Conservation (phyloP, 345 rosid genomes). For the Salix exigua region DNA sequence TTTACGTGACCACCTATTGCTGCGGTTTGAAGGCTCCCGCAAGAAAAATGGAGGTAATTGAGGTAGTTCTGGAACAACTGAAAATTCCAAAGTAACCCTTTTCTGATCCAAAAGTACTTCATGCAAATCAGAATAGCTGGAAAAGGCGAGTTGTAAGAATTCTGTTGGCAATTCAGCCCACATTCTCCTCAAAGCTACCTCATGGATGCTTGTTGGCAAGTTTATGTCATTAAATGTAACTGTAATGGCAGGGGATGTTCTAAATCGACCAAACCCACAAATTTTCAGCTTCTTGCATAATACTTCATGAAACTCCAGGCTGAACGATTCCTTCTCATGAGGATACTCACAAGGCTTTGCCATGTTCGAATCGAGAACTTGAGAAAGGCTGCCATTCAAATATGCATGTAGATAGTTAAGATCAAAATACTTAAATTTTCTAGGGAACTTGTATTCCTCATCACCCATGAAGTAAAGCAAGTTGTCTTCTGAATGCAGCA, state of each 20-base stretch:
- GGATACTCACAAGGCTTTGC: constrained; percentile 17
- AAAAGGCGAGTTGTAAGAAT: constrained; percentile 57
- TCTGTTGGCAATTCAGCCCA: constrained; percentile 62
- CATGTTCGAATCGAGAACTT: constrained; percentile 36
- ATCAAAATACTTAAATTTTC: constrained; percentile 43
- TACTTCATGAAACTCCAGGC: constrained; percentile 37
- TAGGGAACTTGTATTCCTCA: constrained; percentile 40
- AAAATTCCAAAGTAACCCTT: constrained; percentile 51
- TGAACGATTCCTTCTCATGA: constrained; percentile 23
- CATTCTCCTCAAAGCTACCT: constrained; percentile 47
- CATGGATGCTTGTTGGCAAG: constrained; percentile 51
- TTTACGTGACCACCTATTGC: constrained; percentile 53
- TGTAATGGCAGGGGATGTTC: constrained; percentile 39
- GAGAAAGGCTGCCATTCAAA: constrained; percentile 41
- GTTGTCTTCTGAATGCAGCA: constrained; percentile 25
- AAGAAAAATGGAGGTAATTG: constrained; percentile 63
- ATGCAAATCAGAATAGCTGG: constrained; percentile 49
- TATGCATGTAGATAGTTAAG: constrained; percentile 48
- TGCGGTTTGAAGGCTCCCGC: constrained; percentile 49
- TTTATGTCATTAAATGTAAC: constrained; percentile 41
- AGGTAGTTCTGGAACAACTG: constrained; percentile 48
- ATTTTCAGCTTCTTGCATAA: constrained; percentile 50
- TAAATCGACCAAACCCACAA: constrained; percentile 42
- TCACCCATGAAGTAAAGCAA: constrained; percentile 36
- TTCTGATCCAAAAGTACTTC: constrained; percentile 39